These are phyloP conservation scores for Coemansia sp. DNA, from an alignment of 192 early-diverging fungal genomes.

Conservation along the genomic window DNA sequence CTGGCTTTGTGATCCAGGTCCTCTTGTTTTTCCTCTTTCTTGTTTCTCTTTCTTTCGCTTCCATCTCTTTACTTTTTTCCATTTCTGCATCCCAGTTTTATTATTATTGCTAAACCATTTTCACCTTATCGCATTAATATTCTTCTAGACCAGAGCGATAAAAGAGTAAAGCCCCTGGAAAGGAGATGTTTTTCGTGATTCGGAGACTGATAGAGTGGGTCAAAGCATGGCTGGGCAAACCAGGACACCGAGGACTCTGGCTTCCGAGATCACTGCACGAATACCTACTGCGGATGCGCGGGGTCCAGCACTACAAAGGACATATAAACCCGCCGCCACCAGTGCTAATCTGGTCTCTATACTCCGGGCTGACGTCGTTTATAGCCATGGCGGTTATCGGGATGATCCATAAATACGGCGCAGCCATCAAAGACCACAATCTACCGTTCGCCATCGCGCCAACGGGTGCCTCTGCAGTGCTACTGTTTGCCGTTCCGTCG, in stretches of 20 bases:
- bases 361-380: conserved; percentile 41
- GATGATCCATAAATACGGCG: conserved; percentile 41
- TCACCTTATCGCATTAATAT: neutral
- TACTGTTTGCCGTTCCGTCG: conserved; percentile 40
- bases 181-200: conserved; percentile 30
- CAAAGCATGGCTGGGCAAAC: conserved; percentile 28
- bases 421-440: conserved; percentile 36
- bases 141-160: neutral
- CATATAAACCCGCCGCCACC: conserved; percentile 26
- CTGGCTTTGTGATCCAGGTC: too few relatives aligned
- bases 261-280: conserved; percentile 17
- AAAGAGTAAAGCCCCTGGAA: too few relatives aligned
- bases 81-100: neutral
- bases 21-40: too few relatives aligned
- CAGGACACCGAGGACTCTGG: conserved; percentile 32
- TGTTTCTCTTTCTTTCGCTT: neutral
- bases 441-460: conserved; percentile 50
- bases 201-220: conserved; percentile 34
- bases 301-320: conserved; percentile 31
- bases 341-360: conserved; percentile 35
- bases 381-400: conserved; percentile 24
- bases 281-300: conserved; percentile 37
- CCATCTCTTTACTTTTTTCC: neutral
- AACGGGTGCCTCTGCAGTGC: conserved; percentile 40
- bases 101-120: neutral